phyloP scores from a whole-genome alignment of 2,329 filamentous ascomycete species.

The Arthrobotrys pseudoclavata region DNA sequence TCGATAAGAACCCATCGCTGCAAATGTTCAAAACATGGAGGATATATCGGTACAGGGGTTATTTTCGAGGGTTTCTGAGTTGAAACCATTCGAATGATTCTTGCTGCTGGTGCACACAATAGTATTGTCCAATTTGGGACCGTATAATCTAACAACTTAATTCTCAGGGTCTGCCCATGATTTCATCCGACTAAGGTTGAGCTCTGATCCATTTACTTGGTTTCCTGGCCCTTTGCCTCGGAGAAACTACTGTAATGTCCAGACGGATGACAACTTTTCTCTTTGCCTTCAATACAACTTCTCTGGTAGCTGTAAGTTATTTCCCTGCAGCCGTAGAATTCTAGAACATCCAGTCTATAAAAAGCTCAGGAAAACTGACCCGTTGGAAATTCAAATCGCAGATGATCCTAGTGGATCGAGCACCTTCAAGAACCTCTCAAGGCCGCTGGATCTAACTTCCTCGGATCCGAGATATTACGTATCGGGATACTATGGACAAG shows the following conservation, averaged over 20 bases:
- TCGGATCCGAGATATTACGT: slow-evolving; percentile 51
- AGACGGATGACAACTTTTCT: slow-evolving; percentile 26
- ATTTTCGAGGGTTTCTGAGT: background rate
- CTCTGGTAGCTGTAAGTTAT: slow-evolving; percentile 52
- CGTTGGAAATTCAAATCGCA: background rate
- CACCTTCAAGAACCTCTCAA: slow-evolving; percentile 48
- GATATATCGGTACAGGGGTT: background rate
- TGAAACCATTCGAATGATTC: background rate
- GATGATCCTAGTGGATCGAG: slow-evolving; percentile 37
- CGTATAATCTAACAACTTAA: slow-evolving; percentile 5
- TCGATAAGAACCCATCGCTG: slow-evolving; percentile 22
- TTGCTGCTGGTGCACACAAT: background rate
- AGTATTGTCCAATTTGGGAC: background rate
- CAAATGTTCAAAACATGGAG: background rate
- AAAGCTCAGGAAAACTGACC: background rate
- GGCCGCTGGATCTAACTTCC: slow-evolving; percentile 41
- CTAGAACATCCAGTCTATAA: too few species aligned
- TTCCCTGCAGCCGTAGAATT: background rate
- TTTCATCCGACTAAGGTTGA: slow-evolving; percentile 51
- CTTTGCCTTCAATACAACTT: slow-evolving; percentile 52
- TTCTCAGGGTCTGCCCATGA: slow-evolving; percentile 51
- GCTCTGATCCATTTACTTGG: slow-evolving; percentile 59
- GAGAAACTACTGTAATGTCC: slow-evolving; percentile 48
- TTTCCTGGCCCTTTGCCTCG: slow-evolving; percentile 46
- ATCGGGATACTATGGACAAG: slow-evolving; percentile 55